Conservation (phyloP, 768 basidiomycete species). For the Lactarius sanguifluus region DNA sequence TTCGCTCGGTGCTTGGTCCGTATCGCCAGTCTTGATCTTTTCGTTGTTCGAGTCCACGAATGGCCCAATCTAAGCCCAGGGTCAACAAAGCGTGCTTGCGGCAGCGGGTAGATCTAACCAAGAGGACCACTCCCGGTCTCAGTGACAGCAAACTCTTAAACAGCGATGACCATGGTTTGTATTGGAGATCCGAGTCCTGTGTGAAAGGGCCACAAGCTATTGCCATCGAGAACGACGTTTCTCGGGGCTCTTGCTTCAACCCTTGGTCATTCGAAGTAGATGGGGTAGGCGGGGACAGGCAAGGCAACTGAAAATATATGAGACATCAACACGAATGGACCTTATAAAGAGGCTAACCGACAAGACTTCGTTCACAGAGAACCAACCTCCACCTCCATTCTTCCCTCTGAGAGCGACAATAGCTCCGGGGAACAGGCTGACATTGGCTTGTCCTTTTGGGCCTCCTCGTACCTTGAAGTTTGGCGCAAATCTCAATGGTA, state of each 20-base stretch:
- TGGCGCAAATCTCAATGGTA: conserved; percentile 70
- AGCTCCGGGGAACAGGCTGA: conserved; percentile 85
- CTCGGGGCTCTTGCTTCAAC: conserved; percentile 42
- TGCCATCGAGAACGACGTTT: conserved; percentile 58
- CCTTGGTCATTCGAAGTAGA: conserved; percentile 39
- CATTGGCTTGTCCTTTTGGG: conserved; percentile 56
- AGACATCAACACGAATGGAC: conserved; percentile 3
- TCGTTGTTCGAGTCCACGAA: conserved; percentile 83
- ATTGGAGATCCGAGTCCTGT: conserved; percentile 70
- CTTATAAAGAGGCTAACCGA: conserved; percentile 50
- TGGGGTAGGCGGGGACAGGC: conserved; percentile 42
- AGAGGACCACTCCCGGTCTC: conserved; percentile 73
- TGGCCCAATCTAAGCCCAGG: conserved; percentile 70
- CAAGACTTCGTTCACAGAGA: conserved; percentile 78
- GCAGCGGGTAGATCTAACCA: conserved; percentile 50
- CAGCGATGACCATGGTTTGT: conserved; percentile 66
- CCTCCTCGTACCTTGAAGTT: conserved; percentile 65
- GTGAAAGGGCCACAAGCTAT: conserved; percentile 89
- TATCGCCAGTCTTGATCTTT: conserved; percentile 70
- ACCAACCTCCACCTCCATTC: conserved; percentile 90
- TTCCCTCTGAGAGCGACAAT: conserved; percentile 83
- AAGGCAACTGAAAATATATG: conserved; percentile 54
- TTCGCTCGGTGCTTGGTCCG: conserved; percentile 58
- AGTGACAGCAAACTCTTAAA: conserved; percentile 56
- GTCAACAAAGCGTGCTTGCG: conserved; percentile 2